Conservation (phyloP, 192 early-diverging fungal species). For the Linderina pennispora region DNA sequence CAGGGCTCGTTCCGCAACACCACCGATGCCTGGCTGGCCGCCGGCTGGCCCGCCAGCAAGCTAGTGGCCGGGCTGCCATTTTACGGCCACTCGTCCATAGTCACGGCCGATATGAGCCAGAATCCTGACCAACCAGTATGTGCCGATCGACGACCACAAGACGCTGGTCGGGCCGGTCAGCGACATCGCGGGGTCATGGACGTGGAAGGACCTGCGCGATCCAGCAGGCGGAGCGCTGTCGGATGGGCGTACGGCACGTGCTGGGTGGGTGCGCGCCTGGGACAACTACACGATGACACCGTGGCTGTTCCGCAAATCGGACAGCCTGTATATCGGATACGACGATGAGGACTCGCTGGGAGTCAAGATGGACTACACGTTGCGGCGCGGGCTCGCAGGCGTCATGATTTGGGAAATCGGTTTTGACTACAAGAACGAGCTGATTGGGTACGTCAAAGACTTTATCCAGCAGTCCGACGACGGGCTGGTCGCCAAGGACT, state of each 20-base stretch:
- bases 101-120: slow-evolving; percentile 25
- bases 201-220: slow-evolving; percentile 57
- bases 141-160: slow-evolving; percentile 41
- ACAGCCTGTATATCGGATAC: slow-evolving; percentile 62
- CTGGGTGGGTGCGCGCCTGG: slow-evolving; percentile 63
- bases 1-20: slow-evolving; percentile 47
- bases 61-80: slow-evolving; percentile 60
- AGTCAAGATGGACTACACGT: slow-evolving; percentile 59
- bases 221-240: slow-evolving; percentile 44
- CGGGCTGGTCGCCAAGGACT: slow-evolving; percentile 26
- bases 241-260: slow-evolving; percentile 18
- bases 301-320: slow-evolving; percentile 62
- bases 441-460: slow-evolving; percentile 46
- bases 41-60: slow-evolving; percentile 58
- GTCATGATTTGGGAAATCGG: slow-evolving; percentile 72
- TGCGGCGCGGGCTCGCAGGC: slow-evolving; percentile 55
- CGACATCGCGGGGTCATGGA: slow-evolving; percentile 56
- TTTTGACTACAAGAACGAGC: slow-evolving; percentile 61
- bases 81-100: slow-evolving; percentile 55
- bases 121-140: slow-evolving; percentile 42
- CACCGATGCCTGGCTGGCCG: slow-evolving; percentile 51
- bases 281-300: slow-evolving; percentile 62
- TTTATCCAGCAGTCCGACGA: slow-evolving; percentile 28
- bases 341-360: slow-evolving; percentile 62
- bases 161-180: slow-evolving; percentile 52